phyloP scores from a whole-genome alignment of 768 basidiomycete genomes.

The Suillus variegatus region DNA sequence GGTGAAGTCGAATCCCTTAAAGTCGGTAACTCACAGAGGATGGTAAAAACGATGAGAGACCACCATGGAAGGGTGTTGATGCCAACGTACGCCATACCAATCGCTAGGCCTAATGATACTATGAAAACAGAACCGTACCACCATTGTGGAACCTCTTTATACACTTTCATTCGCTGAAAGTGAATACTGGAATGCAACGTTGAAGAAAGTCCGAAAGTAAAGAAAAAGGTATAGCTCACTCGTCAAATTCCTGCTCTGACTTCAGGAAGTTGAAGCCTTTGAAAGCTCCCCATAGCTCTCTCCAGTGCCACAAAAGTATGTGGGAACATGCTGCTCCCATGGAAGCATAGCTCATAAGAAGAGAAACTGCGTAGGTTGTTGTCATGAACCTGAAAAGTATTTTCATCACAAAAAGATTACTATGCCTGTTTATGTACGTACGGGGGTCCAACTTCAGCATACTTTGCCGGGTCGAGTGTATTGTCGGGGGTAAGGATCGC shows the following conservation, averaged over 20 bases:
- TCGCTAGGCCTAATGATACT: conserved; percentile 47
- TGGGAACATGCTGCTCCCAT: conserved; percentile 42
- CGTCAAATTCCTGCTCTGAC: conserved; percentile 12
- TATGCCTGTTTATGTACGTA: conserved; percentile 8
- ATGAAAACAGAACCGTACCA: conserved; percentile 49
- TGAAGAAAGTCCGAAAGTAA: not conserved
- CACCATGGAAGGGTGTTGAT: conserved; percentile 51
- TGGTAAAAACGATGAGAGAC: conserved; percentile 52
- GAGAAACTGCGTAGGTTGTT: conserved; percentile 17
- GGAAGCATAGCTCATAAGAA: conserved; percentile 14
- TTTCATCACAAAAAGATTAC: conserved; percentile 7
- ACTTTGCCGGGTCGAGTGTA: conserved; percentile 13
- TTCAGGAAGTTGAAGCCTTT: conserved; percentile 29
- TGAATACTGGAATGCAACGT: conserved; percentile 11
- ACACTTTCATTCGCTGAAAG: conserved; percentile 48
- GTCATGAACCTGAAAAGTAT: conserved; percentile 16
- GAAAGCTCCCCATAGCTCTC: conserved; percentile 35
- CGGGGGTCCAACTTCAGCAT: conserved; percentile 15
- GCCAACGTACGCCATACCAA: conserved; percentile 45
- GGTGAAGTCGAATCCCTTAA: conserved; percentile 12
- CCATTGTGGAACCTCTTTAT: conserved; percentile 56
- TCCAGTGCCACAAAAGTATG: conserved; percentile 54
- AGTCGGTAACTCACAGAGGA: conserved; percentile 27
- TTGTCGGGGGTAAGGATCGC: conserved; percentile 14
- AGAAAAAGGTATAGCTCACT: not conserved